Evolutionary conservation across 2,329 filamentous ascomycete genomes (phyloP).

Genomic region (Hirsutella rhossiliensis): DNA sequence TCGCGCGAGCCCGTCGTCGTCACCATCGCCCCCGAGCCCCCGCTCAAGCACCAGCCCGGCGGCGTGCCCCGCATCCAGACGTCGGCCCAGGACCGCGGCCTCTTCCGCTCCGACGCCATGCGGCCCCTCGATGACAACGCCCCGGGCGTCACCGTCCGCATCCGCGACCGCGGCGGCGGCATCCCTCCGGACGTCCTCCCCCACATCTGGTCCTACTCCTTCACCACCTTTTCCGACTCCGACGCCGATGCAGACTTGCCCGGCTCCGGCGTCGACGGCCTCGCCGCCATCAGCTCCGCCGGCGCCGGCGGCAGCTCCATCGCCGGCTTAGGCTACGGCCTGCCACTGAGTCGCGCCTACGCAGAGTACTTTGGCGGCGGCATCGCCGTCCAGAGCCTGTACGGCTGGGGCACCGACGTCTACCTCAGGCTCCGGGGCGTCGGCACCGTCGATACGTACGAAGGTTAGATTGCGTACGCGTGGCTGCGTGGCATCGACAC

Average conservation of each 20-base stretch:
- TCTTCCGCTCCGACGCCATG: constrained; percentile 34
- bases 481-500: too few species aligned
- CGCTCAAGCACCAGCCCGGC: constrained; percentile 16
- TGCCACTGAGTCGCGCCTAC: constrained; percentile 84
- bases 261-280: constrained; percentile 34
- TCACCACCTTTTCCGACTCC: constrained; percentile 77
- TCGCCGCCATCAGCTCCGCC: constrained; percentile 63
- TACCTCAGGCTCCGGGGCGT: constrained; percentile 54
- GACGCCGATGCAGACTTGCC: constrained; percentile 28
- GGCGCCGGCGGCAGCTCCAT: constrained; percentile 71
- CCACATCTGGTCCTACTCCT: constrained; percentile 94
- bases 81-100: constrained; percentile 25
- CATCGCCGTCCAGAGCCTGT: constrained; percentile 87
- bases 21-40: constrained; percentile 68
- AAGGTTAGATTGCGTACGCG: too few species aligned
- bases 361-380: constrained; percentile 97
- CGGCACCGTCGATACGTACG: constrained; percentile 32
- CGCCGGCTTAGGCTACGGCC: constrained; percentile 82
- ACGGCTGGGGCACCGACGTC: constrained; percentile 77
- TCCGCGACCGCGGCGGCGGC: constrained; percentile 88
- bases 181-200: constrained; percentile 74
- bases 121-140: constrained; percentile 50
- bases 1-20: constrained; percentile 76
- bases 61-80: constrained; percentile 16
- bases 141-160: constrained; percentile 86